Base-by-base conservation (phyloP, 371 early-diverging fungal species). In the Mucor lusitanicus region DNA sequence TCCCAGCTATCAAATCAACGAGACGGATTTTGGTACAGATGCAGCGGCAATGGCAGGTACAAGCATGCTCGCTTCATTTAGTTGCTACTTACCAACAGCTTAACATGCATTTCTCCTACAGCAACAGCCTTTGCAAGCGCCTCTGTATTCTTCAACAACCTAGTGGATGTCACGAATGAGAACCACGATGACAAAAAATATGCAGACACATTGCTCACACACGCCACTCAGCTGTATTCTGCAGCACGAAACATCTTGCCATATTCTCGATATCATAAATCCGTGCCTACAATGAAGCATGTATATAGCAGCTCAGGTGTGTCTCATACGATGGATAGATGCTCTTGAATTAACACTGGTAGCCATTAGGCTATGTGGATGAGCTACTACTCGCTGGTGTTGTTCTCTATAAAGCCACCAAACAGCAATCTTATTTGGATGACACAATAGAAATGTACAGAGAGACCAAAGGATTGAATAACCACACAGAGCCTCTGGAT, bases 51-150 rank as follows among this genome's bases (percentile, higher is more conserved):
- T 80, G 74, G 77, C 84, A 8, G 64, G 73, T 72, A 65, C 6
- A 2, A 12, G 4, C 46, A 46, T n/a, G 21, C 9, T 21, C 1
- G 21, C 21, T 21, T 19, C 19, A 21, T 5, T 1, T 27, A 15
- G 27, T 3, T 53, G 12, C 4, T 35, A 17, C 25, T 2, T 32
- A n/a, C 13, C 1, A 27, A 23, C 25, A 15, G 35, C 2, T 25
- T 19, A 12, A 23, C 27, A 65, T 35, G 15, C 23, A 53, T 25
- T n/a, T 4, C 23, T 27, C 3, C 27, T 25, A 25, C 59, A 73
- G 84, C 83, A 3, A 81, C 83, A 0, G 84, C 87, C 6, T 81
- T 86, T 58, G 84, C 87, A 23, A 69, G 82, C 11, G 74, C 85
- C 6, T 76, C 85, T 0, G 70, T 73, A 17, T 73, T 85, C 44